phyloP scores from a whole-genome alignment of 1,139 yeast genomes.

The Blastobotrys serpentis region DNA sequence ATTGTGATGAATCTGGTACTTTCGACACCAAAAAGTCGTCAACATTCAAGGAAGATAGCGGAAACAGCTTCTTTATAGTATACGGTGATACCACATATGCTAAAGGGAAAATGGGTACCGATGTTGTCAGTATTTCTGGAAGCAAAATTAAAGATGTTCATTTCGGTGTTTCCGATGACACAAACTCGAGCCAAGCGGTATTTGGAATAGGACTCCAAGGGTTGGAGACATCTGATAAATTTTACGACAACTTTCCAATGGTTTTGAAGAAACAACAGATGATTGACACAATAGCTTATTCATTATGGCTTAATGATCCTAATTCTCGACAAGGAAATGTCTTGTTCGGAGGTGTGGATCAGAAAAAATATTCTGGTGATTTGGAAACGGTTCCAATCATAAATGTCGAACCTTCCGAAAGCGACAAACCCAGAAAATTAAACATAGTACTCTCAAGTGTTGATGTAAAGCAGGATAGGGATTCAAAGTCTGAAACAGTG shows the following conservation, averaged over 20 bases:
- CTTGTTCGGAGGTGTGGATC: conserved; percentile 61
- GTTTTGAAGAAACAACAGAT: conserved; percentile 46
- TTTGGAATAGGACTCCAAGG: conserved; percentile 52
- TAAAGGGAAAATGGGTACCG: conserved; percentile 51
- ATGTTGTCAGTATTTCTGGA: conserved; percentile 42
- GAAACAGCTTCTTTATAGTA: conserved; percentile 41
- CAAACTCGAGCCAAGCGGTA: conserved; percentile 48
- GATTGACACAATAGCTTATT: conserved; percentile 50
- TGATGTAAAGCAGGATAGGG: conserved; percentile 13
- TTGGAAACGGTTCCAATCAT: conserved; percentile 9
- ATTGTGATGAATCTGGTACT: conserved; percentile 4
- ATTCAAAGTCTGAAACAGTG: conserved; percentile 1
- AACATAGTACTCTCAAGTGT: conserved; percentile 22
- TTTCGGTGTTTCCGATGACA: conserved; percentile 48
- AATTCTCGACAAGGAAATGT: conserved; percentile 46
- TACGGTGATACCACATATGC: conserved; percentile 59
- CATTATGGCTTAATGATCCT: conserved; percentile 50
- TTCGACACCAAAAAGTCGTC: conserved; percentile 5
- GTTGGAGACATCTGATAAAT: conserved; percentile 35
- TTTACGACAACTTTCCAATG: conserved; percentile 22
- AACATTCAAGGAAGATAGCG: conserved; percentile 10
- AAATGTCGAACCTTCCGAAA: conserved; percentile 17
- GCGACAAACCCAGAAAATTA: conserved; percentile 22
- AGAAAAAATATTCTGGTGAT: conserved; percentile 50
- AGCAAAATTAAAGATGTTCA: conserved; percentile 38